phyloP scores from a whole-genome alignment of 768 basidiomycete genomes.

The Agaricus blazei region DNA sequence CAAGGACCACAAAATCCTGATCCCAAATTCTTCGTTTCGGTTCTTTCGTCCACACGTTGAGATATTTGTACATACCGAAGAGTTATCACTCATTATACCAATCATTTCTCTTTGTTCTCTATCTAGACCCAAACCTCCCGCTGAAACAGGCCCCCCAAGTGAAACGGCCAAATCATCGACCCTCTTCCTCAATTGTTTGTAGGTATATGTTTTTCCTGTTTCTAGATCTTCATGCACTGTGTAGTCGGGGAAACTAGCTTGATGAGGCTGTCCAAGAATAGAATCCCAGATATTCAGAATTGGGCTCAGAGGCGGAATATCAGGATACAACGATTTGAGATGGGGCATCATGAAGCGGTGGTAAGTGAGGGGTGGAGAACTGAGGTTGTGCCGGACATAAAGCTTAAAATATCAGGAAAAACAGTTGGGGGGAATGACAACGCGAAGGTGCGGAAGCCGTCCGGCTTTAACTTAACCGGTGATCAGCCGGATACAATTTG shows the following conservation, averaged over 20 bases:
- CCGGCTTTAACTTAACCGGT: not conserved
- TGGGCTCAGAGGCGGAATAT: constrained; percentile 36
- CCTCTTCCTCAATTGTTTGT: constrained; percentile 43
- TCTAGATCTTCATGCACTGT: constrained; percentile 49
- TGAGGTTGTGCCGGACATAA: not conserved
- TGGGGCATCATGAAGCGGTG: constrained; percentile 32
- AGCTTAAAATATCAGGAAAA: not conserved
- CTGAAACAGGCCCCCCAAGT: constrained; percentile 33
- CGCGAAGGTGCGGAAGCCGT: not conserved
- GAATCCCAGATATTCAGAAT: constrained; percentile 53
- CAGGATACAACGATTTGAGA: constrained; percentile 51
- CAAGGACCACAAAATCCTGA: constrained; percentile 27
- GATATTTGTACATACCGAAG: constrained; percentile 37
- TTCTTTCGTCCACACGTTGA: not conserved
- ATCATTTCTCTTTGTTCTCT: constrained; percentile 48
- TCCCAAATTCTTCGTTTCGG: constrained; percentile 7
- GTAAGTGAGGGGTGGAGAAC: not conserved
- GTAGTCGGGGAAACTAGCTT: constrained; percentile 48
- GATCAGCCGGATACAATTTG: not conserved
- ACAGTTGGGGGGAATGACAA: not conserved
- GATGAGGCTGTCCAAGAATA: constrained; percentile 49
- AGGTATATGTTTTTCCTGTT: constrained; percentile 41
- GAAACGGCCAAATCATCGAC: constrained; percentile 53
- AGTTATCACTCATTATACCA: constrained; percentile 67
- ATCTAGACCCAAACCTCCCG: constrained; percentile 53